Base-by-base conservation (phyloP, 768 basidiomycete species). In the Dioszegia hungarica region DNA sequence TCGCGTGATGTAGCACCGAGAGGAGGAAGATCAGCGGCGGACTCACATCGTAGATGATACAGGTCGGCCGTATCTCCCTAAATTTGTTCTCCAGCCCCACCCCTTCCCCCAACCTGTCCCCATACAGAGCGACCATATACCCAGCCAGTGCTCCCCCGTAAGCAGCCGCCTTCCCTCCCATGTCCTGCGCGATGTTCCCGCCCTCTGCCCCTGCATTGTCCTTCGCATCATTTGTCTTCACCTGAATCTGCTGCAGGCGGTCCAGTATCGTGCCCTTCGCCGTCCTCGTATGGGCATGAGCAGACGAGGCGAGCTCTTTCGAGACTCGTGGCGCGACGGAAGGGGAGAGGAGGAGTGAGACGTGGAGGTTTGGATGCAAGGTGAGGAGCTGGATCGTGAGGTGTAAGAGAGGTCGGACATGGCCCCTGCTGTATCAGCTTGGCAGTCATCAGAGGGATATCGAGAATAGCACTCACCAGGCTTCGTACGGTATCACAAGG, bases 41-140 rank as follows among this genome's bases (percentile, higher is more conserved):
- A 62, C 66, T 62, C 40, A 64, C 66, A 51, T 68, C 63, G 27
- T 33, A 64, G 10, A 68, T 47, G n/a, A 60, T 36, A 31, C 57
- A 57, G 33, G 36, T 56, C 3, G 59, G 59, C 5, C 28, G 9
- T 17, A 57, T 43, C n/a, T 37, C 60, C 39, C 49, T 34, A 27
- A 60, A 68, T 33, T 45, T 62, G 47, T 64, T 67, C 11, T 37
- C 39, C 3, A 46, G 31, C 10, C 29, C 39, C 5, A 9, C 50
- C 33, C 19, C 53, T 12, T 39, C 37, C 10, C 41, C 50, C 44
- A 44, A 27, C 20, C 27, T 44, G 15, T 50, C 37, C 24, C 41
- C 41, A 22, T 22, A 6, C 5, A 64, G 14, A 34, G 25, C 48
- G 20, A 41, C 29, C 15, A 63, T 6, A 45, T 58, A 63, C 2